Base-by-base conservation (phyloP, 345 rosid species). In the Geranium brycei region DNA sequence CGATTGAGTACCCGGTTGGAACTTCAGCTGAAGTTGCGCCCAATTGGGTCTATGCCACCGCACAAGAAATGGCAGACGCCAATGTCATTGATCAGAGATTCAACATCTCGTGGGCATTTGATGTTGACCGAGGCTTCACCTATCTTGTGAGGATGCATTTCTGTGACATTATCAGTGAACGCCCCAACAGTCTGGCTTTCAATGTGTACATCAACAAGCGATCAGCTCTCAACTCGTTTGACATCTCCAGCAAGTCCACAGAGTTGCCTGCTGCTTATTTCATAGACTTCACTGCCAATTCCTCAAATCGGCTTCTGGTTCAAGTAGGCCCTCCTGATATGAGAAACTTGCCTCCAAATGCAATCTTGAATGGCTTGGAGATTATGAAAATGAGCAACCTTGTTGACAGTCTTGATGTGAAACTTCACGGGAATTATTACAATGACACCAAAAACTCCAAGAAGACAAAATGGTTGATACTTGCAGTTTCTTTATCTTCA, bases 41-140 rank as follows among this genome's bases (percentile, higher is more conserved):
- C 0, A 67, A 67, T 59, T 72, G 71, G 64, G 75, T 72, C 51
- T 72, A 72, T 55, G 71, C 71, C 57, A 32, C 77, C 16, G 73
- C 76, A 12, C 66, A 64, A 31, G 66, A 64, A 58, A 73, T 73
- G 76, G 72, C 69, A 8, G 72, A 73, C 57, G 62, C 66, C 14
- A 65, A 69, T 13, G 69, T 69, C 1, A 19, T 30, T 1, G 41
- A 61, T 59, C 63, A 65, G 61, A 65, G 57, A 19, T 73, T 73
- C 60, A 73, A 64, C 56, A 62, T 73, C 12, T 61, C 77, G 12
- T 73, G 73, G 77, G 38, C 2, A 2, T 73, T 73, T 18, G 57
- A 31, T 23, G 73, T 65, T 16, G 77, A 69, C 0, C 70, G 31
- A 15, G 71, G 71, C 17, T 74, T 69, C 47, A 35, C 57, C 57